phyloP scores from a whole-genome alignment of 2,329 filamentous ascomycete genomes.

The Fusarium humuli region DNA sequence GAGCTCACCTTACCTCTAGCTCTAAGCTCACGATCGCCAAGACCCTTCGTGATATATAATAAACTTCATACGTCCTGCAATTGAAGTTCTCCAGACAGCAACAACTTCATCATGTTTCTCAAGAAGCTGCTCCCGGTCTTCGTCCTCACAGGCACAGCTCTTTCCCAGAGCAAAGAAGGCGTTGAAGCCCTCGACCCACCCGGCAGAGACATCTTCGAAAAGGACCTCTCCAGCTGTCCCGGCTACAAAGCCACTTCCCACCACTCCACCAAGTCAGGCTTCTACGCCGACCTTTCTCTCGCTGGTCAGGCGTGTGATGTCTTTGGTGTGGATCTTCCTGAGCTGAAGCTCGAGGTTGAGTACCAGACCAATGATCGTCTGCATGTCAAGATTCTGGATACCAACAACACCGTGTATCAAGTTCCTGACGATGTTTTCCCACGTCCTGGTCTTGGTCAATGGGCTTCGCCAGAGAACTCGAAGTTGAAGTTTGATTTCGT shows the following conservation, averaged over 20 bases:
- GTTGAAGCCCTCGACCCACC: conserved; percentile 31
- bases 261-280: conserved; percentile 60
- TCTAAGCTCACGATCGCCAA: not conserved
- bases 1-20: not conserved
- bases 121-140: conserved; percentile 31
- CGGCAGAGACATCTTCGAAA: conserved; percentile 36
- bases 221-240: conserved; percentile 61
- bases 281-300: conserved; percentile 77
- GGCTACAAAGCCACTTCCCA: conserved; percentile 76
- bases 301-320: conserved; percentile 79
- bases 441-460: conserved; percentile 54
- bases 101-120: conserved; percentile 29
- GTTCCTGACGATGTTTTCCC: conserved; percentile 76
- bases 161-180: conserved; percentile 38
- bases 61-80: not conserved
- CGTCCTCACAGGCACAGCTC: conserved; percentile 25
- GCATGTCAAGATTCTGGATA: conserved; percentile 78
- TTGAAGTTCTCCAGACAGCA: not conserved
- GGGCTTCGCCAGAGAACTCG: conserved; percentile 45
- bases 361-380: conserved; percentile 65
- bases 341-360: conserved; percentile 71
- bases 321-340: conserved; percentile 80
- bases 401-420: conserved; percentile 77
- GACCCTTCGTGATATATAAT: conserved; percentile 29
- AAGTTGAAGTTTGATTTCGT: conserved; percentile 61